Conservation (phyloP, 306 rosid genomes). For the Prunus mira region DNA sequence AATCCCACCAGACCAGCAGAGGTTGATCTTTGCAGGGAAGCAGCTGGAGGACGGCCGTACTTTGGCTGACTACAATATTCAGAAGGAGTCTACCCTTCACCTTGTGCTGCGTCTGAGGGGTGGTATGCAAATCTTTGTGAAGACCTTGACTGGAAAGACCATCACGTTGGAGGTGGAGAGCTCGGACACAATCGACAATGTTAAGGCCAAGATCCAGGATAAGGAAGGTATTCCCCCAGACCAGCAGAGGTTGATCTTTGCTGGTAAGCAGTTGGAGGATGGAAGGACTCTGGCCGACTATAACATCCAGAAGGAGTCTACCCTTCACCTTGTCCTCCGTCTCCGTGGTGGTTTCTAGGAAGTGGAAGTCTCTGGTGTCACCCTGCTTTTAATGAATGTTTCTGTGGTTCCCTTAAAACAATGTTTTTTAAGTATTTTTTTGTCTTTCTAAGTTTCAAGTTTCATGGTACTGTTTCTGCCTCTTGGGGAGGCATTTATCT, state of each 20-base stretch:
- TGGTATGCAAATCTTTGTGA: slow-evolving; percentile 68
- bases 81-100: slow-evolving; percentile 71
- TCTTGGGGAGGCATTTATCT: background rate
- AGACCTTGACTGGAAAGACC: slow-evolving; percentile 57
- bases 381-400: background rate
- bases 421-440: background rate
- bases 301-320: slow-evolving; percentile 66
- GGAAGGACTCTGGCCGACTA: slow-evolving; percentile 63
- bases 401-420: background rate
- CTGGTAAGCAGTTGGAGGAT: slow-evolving; percentile 62
- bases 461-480: background rate
- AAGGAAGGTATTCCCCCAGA: slow-evolving; percentile 72
- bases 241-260: slow-evolving; percentile 70
- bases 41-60: slow-evolving; percentile 63
- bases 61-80: slow-evolving; percentile 64
- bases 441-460: background rate
- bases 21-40: slow-evolving; percentile 65
- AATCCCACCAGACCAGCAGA: slow-evolving; percentile 67
- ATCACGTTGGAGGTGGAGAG: slow-evolving; percentile 62
- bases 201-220: slow-evolving; percentile 68
- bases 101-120: slow-evolving; percentile 63
- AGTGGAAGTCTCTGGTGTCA: background rate
- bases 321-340: slow-evolving; percentile 68
- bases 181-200: slow-evolving; percentile 66
- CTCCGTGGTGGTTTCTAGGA: slow-evolving; percentile 47